These are phyloP conservation scores for Candida dendrica DNA, from an alignment of 805 yeast species.

Conservation along the genomic window DNA sequence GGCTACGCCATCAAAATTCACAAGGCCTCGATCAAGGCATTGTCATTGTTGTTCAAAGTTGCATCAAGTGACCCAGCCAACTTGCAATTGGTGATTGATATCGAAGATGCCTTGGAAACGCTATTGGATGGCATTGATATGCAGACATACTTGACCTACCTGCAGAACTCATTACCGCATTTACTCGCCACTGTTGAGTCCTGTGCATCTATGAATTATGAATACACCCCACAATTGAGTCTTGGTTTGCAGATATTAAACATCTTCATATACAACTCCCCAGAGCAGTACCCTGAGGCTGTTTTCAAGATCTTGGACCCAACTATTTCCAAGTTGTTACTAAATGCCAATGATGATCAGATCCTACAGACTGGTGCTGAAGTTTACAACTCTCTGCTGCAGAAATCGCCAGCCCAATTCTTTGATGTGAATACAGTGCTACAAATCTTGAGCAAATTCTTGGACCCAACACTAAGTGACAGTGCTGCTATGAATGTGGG, in stretches of 20 bases:
- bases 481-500: constrained; percentile 78
- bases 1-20: constrained; percentile 47
- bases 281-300: constrained; percentile 30
- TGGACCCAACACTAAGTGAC: constrained; percentile 68
- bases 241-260: constrained; percentile 50
- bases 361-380: constrained; percentile 73
- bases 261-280: constrained; percentile 39
- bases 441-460: constrained; percentile 56
- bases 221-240: constrained; percentile 54
- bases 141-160: constrained; percentile 37
- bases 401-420: constrained; percentile 24
- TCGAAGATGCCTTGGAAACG: constrained; percentile 61
- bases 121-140: constrained; percentile 42
- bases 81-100: constrained; percentile 57
- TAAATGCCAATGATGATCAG: constrained; percentile 60
- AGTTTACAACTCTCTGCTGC: constrained; percentile 55
- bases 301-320: constrained; percentile 40
- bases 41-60: constrained; percentile 53
- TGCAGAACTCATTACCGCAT: constrained; percentile 47
- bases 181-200: constrained; percentile 32
- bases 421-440: constrained; percentile 34
- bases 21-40: constrained; percentile 23
- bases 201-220: constrained; percentile 20
- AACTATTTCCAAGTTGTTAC: constrained; percentile 23
- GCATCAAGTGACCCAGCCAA: constrained; percentile 73